These are phyloP conservation scores for Russula dissimulans DNA, from an alignment of 768 basidiomycete species.

Conservation along the genomic window DNA sequence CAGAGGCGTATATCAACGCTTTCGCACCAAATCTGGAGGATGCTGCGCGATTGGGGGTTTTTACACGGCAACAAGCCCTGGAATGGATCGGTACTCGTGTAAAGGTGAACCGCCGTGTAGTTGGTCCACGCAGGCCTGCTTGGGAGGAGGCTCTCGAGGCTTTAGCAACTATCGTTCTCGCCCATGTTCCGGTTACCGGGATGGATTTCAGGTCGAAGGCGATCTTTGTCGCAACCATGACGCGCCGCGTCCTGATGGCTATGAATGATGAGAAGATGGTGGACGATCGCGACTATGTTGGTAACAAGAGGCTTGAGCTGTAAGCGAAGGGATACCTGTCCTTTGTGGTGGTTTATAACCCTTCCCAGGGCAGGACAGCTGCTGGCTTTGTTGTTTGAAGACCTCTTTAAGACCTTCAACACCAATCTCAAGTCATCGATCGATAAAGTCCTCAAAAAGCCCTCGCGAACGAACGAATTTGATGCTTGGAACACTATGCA, in stretches of 20 bases:
- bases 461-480: conserved; percentile 87
- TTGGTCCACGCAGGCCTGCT: conserved; percentile 74
- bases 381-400: conserved; percentile 91
- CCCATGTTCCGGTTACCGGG: conserved; percentile 86
- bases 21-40: conserved; percentile 94
- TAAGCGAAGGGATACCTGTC: conserved; percentile 34
- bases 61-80: conserved; percentile 87
- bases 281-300: conserved; percentile 97
- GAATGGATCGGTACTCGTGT: conserved; percentile 94
- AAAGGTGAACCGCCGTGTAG: conserved; percentile 72
- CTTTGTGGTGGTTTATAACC: background rate
- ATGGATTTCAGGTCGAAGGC: conserved; percentile 90
- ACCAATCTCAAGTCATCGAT: conserved; percentile 90
- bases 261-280: conserved; percentile 96
- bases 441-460: conserved; percentile 95
- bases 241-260: conserved; percentile 89
- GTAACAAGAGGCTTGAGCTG: conserved; percentile 98
- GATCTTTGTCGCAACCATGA: conserved; percentile 97
- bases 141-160: conserved; percentile 96
- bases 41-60: conserved; percentile 81
- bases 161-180: conserved; percentile 93
- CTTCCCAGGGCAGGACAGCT: conserved; percentile 80
- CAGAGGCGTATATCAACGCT: conserved; percentile 75
- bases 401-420: conserved; percentile 98
- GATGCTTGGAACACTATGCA: conserved; percentile 93